phyloP scores from a whole-genome alignment of 2,329 filamentous ascomycete genomes.

The Colletotrichum limetticola region DNA sequence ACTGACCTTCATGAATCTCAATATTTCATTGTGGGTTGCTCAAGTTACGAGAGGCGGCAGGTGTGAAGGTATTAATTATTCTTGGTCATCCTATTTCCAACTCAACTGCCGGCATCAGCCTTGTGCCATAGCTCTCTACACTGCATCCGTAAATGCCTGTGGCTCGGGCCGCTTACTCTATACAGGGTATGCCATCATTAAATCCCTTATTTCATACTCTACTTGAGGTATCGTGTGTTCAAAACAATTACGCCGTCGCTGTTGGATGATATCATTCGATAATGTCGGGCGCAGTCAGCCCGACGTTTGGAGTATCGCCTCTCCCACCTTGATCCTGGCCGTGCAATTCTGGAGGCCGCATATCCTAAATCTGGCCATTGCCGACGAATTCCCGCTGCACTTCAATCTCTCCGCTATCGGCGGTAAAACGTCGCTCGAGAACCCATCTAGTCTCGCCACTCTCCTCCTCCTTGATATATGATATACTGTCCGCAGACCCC shows the following conservation, averaged over 20 bases:
- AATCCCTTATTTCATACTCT: not conserved
- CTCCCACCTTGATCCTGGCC: no score
- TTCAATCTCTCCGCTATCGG: constrained; percentile 72
- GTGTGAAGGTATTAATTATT: not conserved
- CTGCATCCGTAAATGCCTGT: constrained; percentile 8
- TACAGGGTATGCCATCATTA: constrained; percentile 12
- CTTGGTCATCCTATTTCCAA: not conserved
- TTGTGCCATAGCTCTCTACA: not conserved
- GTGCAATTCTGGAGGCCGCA: not conserved
- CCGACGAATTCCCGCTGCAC: constrained; percentile 73
- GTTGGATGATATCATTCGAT: constrained; percentile 16
- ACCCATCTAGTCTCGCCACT: constrained; percentile 73
- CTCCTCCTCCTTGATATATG: constrained; percentile 72
- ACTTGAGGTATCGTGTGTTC: constrained; percentile 14
- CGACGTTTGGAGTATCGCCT: not conserved
- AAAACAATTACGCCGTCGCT: constrained; percentile 20
- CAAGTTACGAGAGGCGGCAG: no score
- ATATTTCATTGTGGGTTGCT: no score
- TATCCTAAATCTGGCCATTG: constrained; percentile 58
- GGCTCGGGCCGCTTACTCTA: constrained; percentile 19
- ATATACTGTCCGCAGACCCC: constrained; percentile 74
- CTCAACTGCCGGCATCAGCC: not conserved
- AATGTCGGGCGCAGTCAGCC: not conserved
- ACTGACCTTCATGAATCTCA: no score
- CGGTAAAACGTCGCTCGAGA: constrained; percentile 74